Percentiles rank a stretch among this genome's conserved stretches.
Conservation (phyloP, 768 basidiomycete species). For the Coprinopsis cinerea region DNA sequence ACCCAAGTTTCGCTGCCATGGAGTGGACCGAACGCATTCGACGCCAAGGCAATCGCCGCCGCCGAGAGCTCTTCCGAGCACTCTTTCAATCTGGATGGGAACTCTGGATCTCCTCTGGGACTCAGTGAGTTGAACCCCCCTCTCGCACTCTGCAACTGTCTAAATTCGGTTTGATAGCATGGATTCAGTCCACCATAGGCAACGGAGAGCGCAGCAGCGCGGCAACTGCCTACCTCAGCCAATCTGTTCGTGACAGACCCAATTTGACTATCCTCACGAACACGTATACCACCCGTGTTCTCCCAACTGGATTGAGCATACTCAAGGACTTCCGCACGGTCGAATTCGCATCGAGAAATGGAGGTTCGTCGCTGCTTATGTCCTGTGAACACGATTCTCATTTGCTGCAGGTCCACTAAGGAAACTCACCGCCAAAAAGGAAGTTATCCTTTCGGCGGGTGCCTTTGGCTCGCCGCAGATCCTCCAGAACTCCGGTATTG, state of each 20-base stretch:
- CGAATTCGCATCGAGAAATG: slow-evolving; percentile 5
- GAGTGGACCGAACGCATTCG: slow-evolving; percentile 8
- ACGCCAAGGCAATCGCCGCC: slow-evolving; percentile 4
- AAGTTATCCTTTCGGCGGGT: slow-evolving; percentile 17
- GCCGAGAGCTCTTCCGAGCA: slow-evolving; percentile 6
- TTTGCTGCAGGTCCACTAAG: background rate
- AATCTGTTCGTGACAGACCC: background rate
- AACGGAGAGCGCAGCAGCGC: slow-evolving; percentile 14
- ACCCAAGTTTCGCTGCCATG: slow-evolving; percentile 2
- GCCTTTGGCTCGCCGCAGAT: slow-evolving; percentile 16
- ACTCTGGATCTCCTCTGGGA: slow-evolving; percentile 12
- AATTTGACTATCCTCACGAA: slow-evolving; percentile 12
- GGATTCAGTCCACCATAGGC: slow-evolving; percentile 10
- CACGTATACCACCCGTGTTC: slow-evolving; percentile 11
- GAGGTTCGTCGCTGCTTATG: background rate
- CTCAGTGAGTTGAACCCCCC: background rate
- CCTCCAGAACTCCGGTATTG: slow-evolving; percentile 19
- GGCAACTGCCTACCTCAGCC: slow-evolving; percentile 11
- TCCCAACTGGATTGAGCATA: background rate
- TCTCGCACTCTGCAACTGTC: background rate
- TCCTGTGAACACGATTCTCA: background rate
- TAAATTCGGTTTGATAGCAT: slow-evolving; percentile 3
- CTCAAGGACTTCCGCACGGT: slow-evolving; percentile 10
- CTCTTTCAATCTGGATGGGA: slow-evolving; percentile 11
- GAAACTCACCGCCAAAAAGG: slow-evolving; percentile 11